Conservation (phyloP, 306 rosid species). For the Ziziphus jujuba region DNA sequence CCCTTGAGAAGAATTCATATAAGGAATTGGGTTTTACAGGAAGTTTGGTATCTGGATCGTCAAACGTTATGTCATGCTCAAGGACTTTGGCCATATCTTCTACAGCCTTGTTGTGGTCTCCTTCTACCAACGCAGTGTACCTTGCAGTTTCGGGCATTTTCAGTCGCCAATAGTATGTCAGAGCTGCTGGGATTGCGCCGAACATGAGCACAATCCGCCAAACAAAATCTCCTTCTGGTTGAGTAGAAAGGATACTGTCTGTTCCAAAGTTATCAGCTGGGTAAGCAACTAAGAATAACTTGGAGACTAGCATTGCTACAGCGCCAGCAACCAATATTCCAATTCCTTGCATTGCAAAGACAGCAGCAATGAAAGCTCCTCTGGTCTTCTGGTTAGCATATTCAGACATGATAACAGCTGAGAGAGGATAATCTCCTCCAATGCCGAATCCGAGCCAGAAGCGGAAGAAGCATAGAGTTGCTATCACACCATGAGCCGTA, state of each 20-base stretch:
- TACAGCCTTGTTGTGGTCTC: slow-evolving; percentile 13
- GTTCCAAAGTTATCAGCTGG: slow-evolving; percentile 1
- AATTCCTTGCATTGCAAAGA: slow-evolving; percentile 19
- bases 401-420: slow-evolving; percentile 22
- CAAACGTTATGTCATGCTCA: neutral
- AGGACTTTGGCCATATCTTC: slow-evolving; percentile 27
- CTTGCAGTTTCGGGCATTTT: slow-evolving; percentile 22
- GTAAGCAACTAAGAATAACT: neutral
- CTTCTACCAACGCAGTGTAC: slow-evolving; percentile 24
- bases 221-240: slow-evolving; percentile 22
- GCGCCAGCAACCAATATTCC: slow-evolving; percentile 20
- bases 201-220: slow-evolving; percentile 23
- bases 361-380: slow-evolving; percentile 18
- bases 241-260: slow-evolving; percentile 10
- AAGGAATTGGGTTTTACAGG: neutral
- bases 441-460: slow-evolving; percentile 63
- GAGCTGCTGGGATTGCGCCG: slow-evolving; percentile 10
- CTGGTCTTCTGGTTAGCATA: slow-evolving; percentile 16
- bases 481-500: slow-evolving; percentile 41
- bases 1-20: slow-evolving; percentile 14
- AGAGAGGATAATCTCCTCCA: slow-evolving; percentile 51
- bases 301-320: slow-evolving; percentile 10
- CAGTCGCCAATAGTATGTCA: slow-evolving; percentile 19
- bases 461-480: slow-evolving; percentile 52
- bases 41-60: neutral